phyloP scores from a whole-genome alignment of 345 rosid genomes.

The Aquilaria yunnanensis region DNA sequence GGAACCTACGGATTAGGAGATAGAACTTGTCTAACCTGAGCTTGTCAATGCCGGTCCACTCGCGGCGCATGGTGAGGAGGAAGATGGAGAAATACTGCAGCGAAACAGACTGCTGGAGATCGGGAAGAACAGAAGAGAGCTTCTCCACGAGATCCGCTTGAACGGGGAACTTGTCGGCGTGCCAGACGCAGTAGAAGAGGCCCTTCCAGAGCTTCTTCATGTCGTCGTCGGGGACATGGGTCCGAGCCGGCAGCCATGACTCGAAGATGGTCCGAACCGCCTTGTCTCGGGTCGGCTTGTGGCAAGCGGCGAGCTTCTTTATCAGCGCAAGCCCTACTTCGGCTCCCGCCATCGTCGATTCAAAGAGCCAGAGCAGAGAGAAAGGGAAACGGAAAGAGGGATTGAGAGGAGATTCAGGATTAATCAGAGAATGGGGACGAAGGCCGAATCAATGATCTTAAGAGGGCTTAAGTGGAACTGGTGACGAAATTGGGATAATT shows the following conservation, averaged over 20 bases:
- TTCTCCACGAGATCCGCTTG: conserved; percentile 64
- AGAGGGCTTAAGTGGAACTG: background rate
- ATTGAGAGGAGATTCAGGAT: background rate
- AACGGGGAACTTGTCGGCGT: conserved; percentile 66
- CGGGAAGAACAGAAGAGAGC: conserved; percentile 46
- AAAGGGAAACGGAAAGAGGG: background rate
- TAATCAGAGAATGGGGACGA: background rate
- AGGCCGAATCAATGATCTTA: no score
- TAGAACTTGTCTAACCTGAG: conserved; percentile 89
- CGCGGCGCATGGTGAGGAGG: conserved; percentile 84
- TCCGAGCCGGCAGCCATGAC: conserved; percentile 69
- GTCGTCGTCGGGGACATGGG: conserved; percentile 54
- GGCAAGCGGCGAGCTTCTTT: conserved; percentile 68
- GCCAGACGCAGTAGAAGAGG: conserved; percentile 97
- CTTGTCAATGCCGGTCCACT: conserved; percentile 85
- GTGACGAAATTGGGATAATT: background rate
- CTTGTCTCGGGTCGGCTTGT: conserved; percentile 53
- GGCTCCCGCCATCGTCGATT: conserved; percentile 12
- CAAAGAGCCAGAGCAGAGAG: background rate
- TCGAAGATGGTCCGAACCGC: conserved; percentile 47
- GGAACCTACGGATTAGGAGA: conserved; percentile 69
- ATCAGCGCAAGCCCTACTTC: conserved; percentile 47
- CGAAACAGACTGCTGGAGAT: conserved; percentile 45
- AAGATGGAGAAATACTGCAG: conserved; percentile 64
- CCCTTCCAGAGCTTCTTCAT: conserved; percentile 96